These are phyloP conservation scores for Colletotrichum magnum DNA, from an alignment of 2,329 filamentous ascomycete species.

Conservation along the genomic window DNA sequence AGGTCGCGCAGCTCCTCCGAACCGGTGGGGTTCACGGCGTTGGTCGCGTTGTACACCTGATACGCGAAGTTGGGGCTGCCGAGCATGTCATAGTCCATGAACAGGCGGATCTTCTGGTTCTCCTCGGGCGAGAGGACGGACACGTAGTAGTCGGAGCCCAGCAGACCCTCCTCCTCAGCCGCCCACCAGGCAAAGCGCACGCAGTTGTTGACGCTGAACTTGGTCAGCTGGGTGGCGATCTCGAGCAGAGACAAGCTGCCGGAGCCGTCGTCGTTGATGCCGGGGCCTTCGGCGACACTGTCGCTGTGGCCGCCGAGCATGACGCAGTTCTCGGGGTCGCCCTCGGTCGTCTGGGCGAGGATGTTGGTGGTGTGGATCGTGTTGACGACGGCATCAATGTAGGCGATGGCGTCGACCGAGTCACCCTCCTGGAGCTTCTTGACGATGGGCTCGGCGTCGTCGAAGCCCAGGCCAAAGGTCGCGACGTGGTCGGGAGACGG, in stretches of 20 bases:
- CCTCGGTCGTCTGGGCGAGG: slow-evolving; percentile 71
- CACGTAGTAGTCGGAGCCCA: slow-evolving; percentile 75
- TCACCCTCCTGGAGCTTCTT: slow-evolving; percentile 66
- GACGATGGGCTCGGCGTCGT: slow-evolving; percentile 70
- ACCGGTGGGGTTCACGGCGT: slow-evolving; percentile 78
- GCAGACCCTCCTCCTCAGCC: slow-evolving; percentile 76
- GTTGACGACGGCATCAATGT: slow-evolving; percentile 71
- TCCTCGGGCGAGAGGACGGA: slow-evolving; percentile 67
- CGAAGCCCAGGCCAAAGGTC: slow-evolving; percentile 75
- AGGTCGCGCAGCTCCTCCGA: slow-evolving; percentile 78
- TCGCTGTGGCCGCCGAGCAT: slow-evolving; percentile 77
- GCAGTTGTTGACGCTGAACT: slow-evolving; percentile 74
- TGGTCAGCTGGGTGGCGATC: slow-evolving; percentile 70
- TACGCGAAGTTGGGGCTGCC: slow-evolving; percentile 76
- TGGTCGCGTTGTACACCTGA: slow-evolving; percentile 80
- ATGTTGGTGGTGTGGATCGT: slow-evolving; percentile 71
- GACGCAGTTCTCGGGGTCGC: slow-evolving; percentile 74
- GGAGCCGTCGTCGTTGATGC: slow-evolving; percentile 85
- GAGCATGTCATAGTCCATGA: slow-evolving; percentile 81
- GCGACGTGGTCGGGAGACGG: slow-evolving; percentile 73
- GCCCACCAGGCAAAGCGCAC: slow-evolving; percentile 79
- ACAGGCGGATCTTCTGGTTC: slow-evolving; percentile 73
- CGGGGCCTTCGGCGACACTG: slow-evolving; percentile 74
- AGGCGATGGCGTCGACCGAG: slow-evolving; percentile 67
- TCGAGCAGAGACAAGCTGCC: slow-evolving; percentile 75